These are phyloP conservation scores for Tricholoma sp. DNA, from an alignment of 768 basidiomycete species.

Conservation along the genomic window DNA sequence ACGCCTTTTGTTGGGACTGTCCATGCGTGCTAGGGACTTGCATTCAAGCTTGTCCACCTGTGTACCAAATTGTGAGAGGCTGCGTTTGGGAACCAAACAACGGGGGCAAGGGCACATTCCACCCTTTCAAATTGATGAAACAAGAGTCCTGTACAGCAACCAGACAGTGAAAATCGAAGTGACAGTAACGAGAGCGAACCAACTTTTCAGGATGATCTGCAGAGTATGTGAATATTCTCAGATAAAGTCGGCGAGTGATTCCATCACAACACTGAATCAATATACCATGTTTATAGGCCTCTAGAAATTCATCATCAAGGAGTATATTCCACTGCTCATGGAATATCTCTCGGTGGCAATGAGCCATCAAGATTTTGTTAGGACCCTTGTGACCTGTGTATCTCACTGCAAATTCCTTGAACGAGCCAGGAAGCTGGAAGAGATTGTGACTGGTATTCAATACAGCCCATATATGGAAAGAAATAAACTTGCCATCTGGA, in stretches of 20 bases:
- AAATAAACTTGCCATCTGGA: slow-evolving; percentile 1
- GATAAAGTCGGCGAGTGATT: slow-evolving; percentile 11
- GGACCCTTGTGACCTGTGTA: background rate
- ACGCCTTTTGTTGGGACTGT: too few relatives aligned
- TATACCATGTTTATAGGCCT: slow-evolving; percentile 18
- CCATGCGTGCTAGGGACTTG: background rate
- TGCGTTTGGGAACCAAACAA: background rate
- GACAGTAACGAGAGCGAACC: background rate
- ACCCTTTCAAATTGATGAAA: background rate
- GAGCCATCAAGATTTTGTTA: background rate
- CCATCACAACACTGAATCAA: slow-evolving; percentile 4
- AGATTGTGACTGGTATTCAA: background rate
- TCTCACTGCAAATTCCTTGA: slow-evolving; percentile 14
- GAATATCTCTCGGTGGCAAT: background rate
- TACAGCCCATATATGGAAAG: background rate
- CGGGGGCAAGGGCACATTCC: background rate
- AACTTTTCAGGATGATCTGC: slow-evolving; percentile 31
- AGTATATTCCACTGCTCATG: too few relatives aligned
- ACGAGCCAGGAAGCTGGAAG: slow-evolving; percentile 14
- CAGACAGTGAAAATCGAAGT: background rate
- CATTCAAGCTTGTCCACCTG: background rate
- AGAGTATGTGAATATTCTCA: slow-evolving; percentile 26
- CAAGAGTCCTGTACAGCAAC: background rate
- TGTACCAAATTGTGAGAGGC: background rate
- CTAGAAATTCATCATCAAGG: slow-evolving; percentile 2